A percentile compares a stretch with the other conserved stretches of the same genome.
These are phyloP conservation scores for Capsicum chinense DNA, from an alignment of 257 asterid genomes.

Conservation along the genomic window DNA sequence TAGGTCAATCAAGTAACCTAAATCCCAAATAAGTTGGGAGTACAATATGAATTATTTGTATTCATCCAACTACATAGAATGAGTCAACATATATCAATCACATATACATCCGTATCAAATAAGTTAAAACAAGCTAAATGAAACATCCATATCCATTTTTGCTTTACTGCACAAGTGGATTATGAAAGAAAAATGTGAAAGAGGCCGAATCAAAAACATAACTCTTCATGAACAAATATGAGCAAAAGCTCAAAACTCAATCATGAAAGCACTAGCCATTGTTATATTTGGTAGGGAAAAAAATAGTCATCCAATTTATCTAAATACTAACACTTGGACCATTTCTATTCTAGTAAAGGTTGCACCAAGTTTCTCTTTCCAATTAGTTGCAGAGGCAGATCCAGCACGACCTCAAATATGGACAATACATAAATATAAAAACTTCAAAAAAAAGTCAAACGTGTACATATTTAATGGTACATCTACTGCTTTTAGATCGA, in stretches of 20 bases:
- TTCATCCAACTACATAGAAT: not conserved
- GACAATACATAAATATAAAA: not conserved
- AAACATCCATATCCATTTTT: not conserved
- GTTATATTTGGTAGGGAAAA: not conserved
- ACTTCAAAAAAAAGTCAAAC: not conserved
- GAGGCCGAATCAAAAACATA: not conserved
- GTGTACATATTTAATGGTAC: too few relatives aligned
- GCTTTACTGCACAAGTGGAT: not conserved
- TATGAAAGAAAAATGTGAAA: not conserved
- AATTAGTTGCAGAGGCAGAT: not conserved
- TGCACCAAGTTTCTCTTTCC: not conserved
- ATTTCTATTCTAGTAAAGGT: not conserved
- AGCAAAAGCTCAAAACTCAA: not conserved
- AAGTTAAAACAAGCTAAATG: not conserved
- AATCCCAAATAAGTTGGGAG: not conserved
- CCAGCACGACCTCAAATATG: not conserved
- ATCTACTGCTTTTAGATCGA: not conserved
- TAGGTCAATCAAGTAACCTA: not conserved
- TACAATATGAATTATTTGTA: slow-evolving; percentile 16
- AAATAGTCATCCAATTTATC: not conserved
- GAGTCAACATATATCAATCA: not conserved
- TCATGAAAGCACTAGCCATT: not conserved
- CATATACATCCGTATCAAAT: not conserved
- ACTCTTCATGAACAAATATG: not conserved
- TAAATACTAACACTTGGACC: not conserved